Evolutionary conservation across 75 land plant genomes (phyloP).

Genomic region (Sequoiadendron giganteum): DNA sequence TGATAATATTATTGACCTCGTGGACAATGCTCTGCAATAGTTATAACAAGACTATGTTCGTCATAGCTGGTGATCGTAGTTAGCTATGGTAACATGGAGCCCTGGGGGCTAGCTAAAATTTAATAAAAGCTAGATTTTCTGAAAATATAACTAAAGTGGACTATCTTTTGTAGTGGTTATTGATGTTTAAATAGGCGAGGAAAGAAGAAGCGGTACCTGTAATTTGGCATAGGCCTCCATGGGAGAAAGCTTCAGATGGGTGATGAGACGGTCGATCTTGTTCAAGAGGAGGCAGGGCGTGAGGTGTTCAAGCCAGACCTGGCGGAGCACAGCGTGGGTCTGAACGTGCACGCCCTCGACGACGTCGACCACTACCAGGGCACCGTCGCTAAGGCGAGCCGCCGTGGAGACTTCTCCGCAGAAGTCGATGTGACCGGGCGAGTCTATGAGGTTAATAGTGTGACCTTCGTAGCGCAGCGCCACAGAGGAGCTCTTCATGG

Average conservation of each 20-base stretch:
- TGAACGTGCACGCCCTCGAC: slow-evolving; percentile 97
- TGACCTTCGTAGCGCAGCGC: slow-evolving; percentile 48
- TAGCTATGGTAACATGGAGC: neutral
- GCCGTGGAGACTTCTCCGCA: slow-evolving; percentile 95
- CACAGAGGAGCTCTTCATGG: slow-evolving; percentile 95
- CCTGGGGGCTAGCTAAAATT: too few species aligned
- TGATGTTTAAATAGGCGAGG: neutral
- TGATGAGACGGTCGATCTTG: slow-evolving; percentile 84
- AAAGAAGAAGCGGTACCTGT: slow-evolving; percentile 23
- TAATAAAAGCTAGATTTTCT: too few species aligned
- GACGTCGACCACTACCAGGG: slow-evolving; percentile 79
- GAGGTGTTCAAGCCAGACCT: slow-evolving; percentile 87
- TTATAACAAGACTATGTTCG: neutral
- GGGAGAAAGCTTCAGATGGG: slow-evolving; percentile 74
- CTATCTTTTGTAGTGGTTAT: too few species aligned
- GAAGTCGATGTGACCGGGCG: slow-evolving; percentile 96
- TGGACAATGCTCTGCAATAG: slow-evolving; percentile 54
- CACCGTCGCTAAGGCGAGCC: slow-evolving; percentile 86
- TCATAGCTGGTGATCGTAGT: neutral
- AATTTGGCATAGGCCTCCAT: slow-evolving; percentile 77
- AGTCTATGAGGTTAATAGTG: slow-evolving; percentile 78
- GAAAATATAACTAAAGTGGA: too few species aligned
- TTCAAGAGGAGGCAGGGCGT: slow-evolving; percentile 83
- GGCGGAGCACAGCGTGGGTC: slow-evolving; percentile 93
- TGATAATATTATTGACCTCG: slow-evolving; percentile 82